These are phyloP conservation scores for Fusarium sp. DNA, from an alignment of 2,329 filamentous ascomycete species.

Conservation along the genomic window DNA sequence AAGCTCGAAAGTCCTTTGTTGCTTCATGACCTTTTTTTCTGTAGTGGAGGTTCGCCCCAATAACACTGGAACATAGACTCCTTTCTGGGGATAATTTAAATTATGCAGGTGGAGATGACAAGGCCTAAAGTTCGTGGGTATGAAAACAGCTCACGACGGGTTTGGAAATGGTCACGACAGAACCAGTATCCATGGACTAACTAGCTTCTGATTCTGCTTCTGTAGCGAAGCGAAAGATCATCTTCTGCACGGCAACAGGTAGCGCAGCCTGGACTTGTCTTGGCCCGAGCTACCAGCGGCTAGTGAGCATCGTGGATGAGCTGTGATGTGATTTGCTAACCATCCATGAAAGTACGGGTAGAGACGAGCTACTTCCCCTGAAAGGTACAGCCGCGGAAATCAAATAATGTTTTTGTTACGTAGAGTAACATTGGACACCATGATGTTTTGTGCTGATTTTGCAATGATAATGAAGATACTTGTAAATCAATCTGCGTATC, in stretches of 20 bases:
- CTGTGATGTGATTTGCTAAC: constrained; percentile 38
- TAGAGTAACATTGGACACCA: background rate
- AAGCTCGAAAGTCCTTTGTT: constrained; percentile 8
- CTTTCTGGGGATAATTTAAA: constrained; percentile 22
- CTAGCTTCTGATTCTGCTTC: constrained; percentile 20
- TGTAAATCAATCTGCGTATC: background rate
- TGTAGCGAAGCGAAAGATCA: constrained; percentile 31
- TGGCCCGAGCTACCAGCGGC: constrained; percentile 38
- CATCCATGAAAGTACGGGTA: constrained; percentile 5
- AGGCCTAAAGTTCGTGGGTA: constrained; percentile 26
- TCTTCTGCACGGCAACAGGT: constrained; percentile 28
- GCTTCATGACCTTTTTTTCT: constrained; percentile 4
- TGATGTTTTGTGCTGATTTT: background rate
- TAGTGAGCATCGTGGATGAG: constrained; percentile 28
- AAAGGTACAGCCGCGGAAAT: constrained; percentile 7
- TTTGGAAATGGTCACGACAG: constrained; percentile 16
- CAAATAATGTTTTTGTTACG: background rate
- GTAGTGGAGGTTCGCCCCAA: background rate
- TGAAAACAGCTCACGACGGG: constrained; percentile 38
- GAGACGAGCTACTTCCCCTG: constrained; percentile 25
- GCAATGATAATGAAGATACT: background rate
- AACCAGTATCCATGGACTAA: constrained; percentile 22
- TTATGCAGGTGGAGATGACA: constrained; percentile 33
- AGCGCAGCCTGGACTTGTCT: constrained; percentile 29
- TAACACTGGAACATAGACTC: constrained; percentile 8